Evolutionary conservation across 495 filamentous ascomycete species (phyloP), one percentile per base, ranked within the genome.

Genomic region (Penicillium bialowiezense): DNA sequence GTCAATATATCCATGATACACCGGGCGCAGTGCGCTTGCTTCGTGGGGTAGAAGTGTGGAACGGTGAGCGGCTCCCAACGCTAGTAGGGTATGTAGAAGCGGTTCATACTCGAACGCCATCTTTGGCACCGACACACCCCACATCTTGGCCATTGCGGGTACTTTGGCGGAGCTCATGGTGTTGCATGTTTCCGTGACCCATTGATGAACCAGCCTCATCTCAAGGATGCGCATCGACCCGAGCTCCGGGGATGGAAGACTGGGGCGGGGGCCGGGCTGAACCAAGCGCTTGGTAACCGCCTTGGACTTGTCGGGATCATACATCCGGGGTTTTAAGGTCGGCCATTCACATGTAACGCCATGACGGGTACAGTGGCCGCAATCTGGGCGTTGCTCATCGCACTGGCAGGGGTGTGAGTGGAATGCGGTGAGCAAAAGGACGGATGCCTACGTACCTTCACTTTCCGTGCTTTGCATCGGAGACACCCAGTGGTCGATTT

Each of bases 391-490:
- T 12, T 50, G 39, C 32, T 60, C 55, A 32, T 62, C 50, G 21
- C 53, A 60, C 51, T 63, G 38, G 0, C 17, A 24, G 20, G 8
- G 5, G 9, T 32, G 20, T 15, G 21, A 19, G 32, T 42, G 33
- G 37, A 12, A 42, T 33, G 15, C 9, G 8, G 19, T 41, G n/a
- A n/a, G n/a, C 42, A 19, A n/a, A 5, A 10, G 31, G 12, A 3
- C 3, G 5, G 18, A 3, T 10, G 12, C 29, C 13, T 9, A 18
- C 48, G 45, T 42, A 69, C 72, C 65, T 71, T 71, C 58, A 75
- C 68, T 41, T 72, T 73, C 4, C 74, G 58, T 38, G 64, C 51
- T 56, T 76, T 77, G 56, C 74, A 77, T 24, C 73, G 65, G n/a
- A 67, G 51, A 48, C 74, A 77, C 0, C 74, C 74, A 5, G 48